phyloP scores from a whole-genome alignment of 208 protist species.

The Tritrichomonas foetus region DNA sequence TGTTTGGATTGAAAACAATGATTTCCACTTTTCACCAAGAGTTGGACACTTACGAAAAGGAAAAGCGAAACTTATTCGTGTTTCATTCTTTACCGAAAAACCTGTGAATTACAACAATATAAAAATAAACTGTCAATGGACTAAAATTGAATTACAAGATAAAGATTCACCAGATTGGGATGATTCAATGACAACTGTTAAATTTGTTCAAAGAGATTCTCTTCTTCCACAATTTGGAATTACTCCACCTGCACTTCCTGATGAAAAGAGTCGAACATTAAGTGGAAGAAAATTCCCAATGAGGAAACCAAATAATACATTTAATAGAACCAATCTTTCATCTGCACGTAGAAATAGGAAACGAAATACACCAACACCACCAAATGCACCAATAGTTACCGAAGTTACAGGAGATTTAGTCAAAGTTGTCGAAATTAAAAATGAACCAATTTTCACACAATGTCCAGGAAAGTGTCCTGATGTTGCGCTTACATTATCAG shows the following conservation, averaged over 20 bases:
- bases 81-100: neutral
- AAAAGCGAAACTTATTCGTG: neutral
- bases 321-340: neutral
- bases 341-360: neutral
- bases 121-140: neutral
- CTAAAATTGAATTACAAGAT: neutral
- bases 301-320: neutral
- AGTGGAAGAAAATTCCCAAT: neutral
- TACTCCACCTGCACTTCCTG: neutral
- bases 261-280: neutral
- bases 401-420: neutral
- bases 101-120: neutral
- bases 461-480: neutral
- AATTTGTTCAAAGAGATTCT: neutral
- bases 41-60: neutral
- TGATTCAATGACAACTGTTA: neutral
- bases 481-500: conserved; percentile 44
- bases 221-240: neutral
- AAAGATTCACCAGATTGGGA: conserved; percentile 11
- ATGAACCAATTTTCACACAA: conserved; percentile 45
- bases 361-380: neutral
- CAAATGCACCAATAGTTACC: neutral
- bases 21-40: neutral
- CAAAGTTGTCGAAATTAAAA: conserved; percentile 26
- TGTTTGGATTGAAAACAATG: neutral